Evolutionary conservation across 768 basidiomycete genomes (phyloP).

Genomic region (Tephrocybe sp.): DNA sequence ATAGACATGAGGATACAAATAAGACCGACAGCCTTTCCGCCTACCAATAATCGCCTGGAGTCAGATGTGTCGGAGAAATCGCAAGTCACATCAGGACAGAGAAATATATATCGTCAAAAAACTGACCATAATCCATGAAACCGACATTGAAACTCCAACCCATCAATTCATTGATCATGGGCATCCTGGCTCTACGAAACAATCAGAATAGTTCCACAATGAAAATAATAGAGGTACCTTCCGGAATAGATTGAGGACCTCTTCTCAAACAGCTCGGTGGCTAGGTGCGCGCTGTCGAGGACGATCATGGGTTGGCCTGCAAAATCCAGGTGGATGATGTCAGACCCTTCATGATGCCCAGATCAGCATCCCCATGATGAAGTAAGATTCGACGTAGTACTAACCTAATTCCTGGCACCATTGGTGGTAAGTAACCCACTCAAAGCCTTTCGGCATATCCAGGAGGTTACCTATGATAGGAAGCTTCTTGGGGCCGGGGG

Average conservation of each 20-base stretch:
- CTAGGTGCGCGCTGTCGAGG: constrained; percentile 21
- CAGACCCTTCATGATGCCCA: constrained; percentile 14
- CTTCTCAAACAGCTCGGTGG: constrained; percentile 23
- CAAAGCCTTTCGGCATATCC: constrained; percentile 34
- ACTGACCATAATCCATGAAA: constrained; percentile 14
- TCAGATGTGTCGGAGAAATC: neutral
- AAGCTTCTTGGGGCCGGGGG: constrained; percentile 38
- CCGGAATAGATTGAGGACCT: constrained; percentile 22
- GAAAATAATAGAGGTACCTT: neutral
- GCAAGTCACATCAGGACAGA: too few species aligned
- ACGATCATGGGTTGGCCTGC: constrained; percentile 22
- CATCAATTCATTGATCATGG: constrained; percentile 14
- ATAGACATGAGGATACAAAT: constrained; percentile 2
- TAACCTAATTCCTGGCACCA: constrained; percentile 39
- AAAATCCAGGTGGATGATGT: constrained; percentile 23
- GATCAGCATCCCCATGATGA: neutral
- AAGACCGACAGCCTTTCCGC: neutral
- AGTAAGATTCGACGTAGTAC: neutral
- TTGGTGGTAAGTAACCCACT: constrained; percentile 35
- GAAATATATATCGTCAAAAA: too few species aligned
- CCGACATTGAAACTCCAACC: constrained; percentile 13
- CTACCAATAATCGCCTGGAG: constrained; percentile 9
- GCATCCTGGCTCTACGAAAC: constrained; percentile 6
- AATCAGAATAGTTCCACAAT: neutral
- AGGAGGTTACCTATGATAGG: constrained; percentile 39